A percentile compares a stretch with the other conserved stretches of the same genome.
Evolutionary conservation across 306 rosid genomes (phyloP).

Genomic region (Malus asiatica): DNA sequence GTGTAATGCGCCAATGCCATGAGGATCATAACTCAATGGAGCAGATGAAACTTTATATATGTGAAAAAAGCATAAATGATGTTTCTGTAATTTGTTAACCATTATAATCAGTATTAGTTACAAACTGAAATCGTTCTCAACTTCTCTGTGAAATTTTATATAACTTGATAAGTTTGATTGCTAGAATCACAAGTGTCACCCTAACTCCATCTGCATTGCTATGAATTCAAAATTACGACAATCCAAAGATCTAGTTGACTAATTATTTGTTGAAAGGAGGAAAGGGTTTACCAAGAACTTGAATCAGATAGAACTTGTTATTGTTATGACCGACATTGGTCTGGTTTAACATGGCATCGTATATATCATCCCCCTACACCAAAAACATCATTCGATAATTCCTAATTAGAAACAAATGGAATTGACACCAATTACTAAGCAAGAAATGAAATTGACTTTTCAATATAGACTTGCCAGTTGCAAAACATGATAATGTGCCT

Average conservation of each 20-base stretch:
- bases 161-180: not conserved
- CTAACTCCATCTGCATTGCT: not conserved
- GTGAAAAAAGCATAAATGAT: not conserved
- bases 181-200: not conserved
- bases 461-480: conserved; percentile 43
- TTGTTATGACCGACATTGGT: conserved; percentile 78
- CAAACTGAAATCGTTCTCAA: not conserved
- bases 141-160: not conserved
- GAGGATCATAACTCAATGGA: not conserved
- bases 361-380: conserved; percentile 68
- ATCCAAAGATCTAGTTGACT: not conserved
- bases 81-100: not conserved
- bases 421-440: not conserved
- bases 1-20: not conserved
- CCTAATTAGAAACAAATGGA: not conserved
- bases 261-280: not conserved
- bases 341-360: conserved; percentile 91
- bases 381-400: not conserved
- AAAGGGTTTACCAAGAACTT: conserved; percentile 63
- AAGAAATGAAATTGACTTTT: not conserved
- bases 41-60: not conserved
- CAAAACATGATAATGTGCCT: conserved; percentile 70
- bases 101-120: not conserved
- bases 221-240: not conserved
- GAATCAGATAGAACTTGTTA: conserved; percentile 84